Evolutionary conservation across 345 rosid species (phyloP).

Genomic region (Carallia pectinifolia): DNA sequence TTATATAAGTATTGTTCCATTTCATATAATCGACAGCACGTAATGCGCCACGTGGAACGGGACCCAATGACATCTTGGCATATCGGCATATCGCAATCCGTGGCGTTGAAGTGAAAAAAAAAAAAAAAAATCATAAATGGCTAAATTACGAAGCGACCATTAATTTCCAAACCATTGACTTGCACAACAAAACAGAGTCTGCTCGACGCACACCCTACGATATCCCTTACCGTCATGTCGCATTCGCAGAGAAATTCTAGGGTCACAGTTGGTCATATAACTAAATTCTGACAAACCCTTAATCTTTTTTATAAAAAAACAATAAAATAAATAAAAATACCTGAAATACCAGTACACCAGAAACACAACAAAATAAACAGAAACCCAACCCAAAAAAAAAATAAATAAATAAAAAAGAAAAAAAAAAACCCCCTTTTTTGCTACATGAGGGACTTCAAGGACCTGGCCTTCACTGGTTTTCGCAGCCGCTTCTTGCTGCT

Average conservation of each 20-base stretch:
- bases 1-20: no score
- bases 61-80: neutral
- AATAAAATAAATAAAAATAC: no score
- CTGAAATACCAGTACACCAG: neutral
- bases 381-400: neutral
- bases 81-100: no score
- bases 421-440: neutral
- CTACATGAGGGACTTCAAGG: constrained; percentile 91
- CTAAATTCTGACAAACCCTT: neutral
- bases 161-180: constrained; percentile 16
- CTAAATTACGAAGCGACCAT: constrained; percentile 26
- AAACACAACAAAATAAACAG: neutral
- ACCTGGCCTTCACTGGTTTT: constrained; percentile 83
- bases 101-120: no score
- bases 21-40: neutral
- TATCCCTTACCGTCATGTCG: no score
- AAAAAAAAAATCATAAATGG: no score
- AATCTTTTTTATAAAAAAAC: no score
- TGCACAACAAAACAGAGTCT: constrained; percentile 17
- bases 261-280: constrained; percentile 12
- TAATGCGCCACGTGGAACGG: constrained; percentile 9
- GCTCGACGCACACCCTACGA: neutral
- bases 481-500: constrained; percentile 57
- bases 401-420: neutral
- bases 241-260: constrained; percentile 9